These are phyloP conservation scores for Metarhizium guizhouense DNA, from an alignment of 2,329 filamentous ascomycete genomes.

Conservation along the genomic window DNA sequence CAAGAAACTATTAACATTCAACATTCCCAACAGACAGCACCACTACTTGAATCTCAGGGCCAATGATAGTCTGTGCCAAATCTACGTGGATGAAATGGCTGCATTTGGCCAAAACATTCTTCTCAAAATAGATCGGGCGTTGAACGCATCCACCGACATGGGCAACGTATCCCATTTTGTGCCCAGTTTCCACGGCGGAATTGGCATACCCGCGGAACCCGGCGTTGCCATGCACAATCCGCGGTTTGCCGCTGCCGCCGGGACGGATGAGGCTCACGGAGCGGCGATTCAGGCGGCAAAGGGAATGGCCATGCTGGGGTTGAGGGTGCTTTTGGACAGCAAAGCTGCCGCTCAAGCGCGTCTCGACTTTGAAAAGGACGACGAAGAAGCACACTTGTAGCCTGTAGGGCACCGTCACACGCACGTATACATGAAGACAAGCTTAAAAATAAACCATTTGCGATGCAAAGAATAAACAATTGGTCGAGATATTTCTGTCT, in stretches of 20 bases:
- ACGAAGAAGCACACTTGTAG: neutral
- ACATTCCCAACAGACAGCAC: neutral
- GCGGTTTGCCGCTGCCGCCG: constrained; percentile 32
- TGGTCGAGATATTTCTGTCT: no score
- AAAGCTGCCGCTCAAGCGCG: constrained; percentile 6
- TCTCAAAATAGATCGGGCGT: constrained; percentile 8
- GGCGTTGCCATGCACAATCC: constrained; percentile 23
- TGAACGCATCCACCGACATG: constrained; percentile 34
- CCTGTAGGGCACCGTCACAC: no score
- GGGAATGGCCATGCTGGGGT: constrained; percentile 25
- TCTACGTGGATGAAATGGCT: constrained; percentile 11
- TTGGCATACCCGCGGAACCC: constrained; percentile 26
- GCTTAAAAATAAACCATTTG: no score
- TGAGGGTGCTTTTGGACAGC: constrained; percentile 21
- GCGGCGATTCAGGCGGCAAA: constrained; percentile 16
- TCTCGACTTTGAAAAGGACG: neutral
- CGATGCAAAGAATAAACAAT: no score
- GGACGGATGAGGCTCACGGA: constrained; percentile 24
- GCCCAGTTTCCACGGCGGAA: constrained; percentile 36
- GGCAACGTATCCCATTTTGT: constrained; percentile 36
- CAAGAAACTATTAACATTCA: no score
- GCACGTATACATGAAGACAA: no score
- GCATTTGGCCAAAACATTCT: neutral
- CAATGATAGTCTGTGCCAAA: constrained; percentile 17
- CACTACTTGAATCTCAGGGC: neutral